phyloP scores from a whole-genome alignment of 805 yeast species.

The Ascoidea tarda region DNA sequence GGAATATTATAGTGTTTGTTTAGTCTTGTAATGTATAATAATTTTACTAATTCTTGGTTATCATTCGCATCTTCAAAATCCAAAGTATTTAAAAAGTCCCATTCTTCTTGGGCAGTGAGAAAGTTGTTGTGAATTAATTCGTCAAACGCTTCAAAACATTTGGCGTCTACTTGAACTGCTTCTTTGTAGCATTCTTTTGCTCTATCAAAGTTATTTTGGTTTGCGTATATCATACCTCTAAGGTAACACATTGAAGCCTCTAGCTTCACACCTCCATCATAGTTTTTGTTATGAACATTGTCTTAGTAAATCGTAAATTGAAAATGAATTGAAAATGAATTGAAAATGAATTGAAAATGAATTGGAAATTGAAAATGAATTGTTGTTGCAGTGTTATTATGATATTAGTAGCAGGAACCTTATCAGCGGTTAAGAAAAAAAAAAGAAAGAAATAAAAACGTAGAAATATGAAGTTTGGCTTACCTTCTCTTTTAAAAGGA shows the following conservation, averaged over 20 bases:
- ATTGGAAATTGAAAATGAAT: background rate
- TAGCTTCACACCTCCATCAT: conserved; percentile 75
- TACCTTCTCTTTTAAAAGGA: conserved; percentile 39
- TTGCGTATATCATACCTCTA: conserved; percentile 71
- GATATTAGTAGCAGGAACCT: background rate
- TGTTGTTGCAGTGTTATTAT: background rate
- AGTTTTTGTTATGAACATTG: conserved; percentile 23
- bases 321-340: too few species aligned
- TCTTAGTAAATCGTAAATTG: background rate
- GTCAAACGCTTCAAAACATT: conserved; percentile 86
- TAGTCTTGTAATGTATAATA: conserved; percentile 62
- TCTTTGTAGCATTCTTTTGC: conserved; percentile 83
- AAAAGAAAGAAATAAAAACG: background rate
- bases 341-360: conserved; percentile 10
- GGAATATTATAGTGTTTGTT: conserved; percentile 55
- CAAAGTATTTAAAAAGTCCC: conserved; percentile 56
- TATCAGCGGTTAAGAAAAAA: background rate
- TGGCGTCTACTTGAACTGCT: conserved; percentile 76
- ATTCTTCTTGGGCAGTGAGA: conserved; percentile 74
- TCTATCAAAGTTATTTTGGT: conserved; percentile 68
- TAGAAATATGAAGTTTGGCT: conserved; percentile 1
- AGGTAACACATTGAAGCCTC: conserved; percentile 81
- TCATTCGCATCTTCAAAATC: conserved; percentile 65
- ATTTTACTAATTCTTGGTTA: conserved; percentile 66
- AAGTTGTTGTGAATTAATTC: conserved; percentile 60